These are phyloP conservation scores for Discostella pseudostelligera DNA, from an alignment of 108 stramenopile species.

Conservation along the genomic window DNA sequence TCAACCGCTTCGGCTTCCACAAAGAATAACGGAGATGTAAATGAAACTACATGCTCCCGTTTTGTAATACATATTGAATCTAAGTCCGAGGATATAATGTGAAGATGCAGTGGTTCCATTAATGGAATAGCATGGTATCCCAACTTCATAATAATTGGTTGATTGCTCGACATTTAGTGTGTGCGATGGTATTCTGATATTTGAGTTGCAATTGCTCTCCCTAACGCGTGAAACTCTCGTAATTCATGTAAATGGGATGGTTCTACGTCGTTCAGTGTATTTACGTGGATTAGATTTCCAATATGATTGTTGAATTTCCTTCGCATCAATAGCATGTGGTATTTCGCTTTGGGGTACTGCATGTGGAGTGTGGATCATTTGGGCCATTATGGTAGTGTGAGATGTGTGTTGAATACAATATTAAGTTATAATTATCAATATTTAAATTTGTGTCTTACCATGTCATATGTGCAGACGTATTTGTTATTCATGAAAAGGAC, in stretches of 20 bases:
- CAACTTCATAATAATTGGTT: slow-evolving; percentile 8
- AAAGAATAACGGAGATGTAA: slow-evolving; percentile 17
- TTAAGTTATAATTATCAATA: no score
- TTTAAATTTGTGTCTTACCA: neutral
- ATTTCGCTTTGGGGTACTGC: slow-evolving; percentile 31
- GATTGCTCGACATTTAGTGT: neutral
- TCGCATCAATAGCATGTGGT: slow-evolving; percentile 32
- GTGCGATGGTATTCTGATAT: slow-evolving; percentile 1
- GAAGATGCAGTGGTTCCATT: slow-evolving; percentile 33
- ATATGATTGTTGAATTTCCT: neutral
- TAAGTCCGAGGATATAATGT: slow-evolving; percentile 35
- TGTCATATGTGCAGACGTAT: slow-evolving; percentile 34
- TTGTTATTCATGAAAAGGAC: slow-evolving; percentile 23
- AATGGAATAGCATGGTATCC: slow-evolving; percentile 34
- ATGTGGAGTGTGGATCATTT: no score
- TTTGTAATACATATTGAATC: slow-evolving; percentile 26
- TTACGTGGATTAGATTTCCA: slow-evolving; percentile 3
- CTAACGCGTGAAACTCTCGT: slow-evolving; percentile 26
- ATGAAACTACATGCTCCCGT: slow-evolving; percentile 21
- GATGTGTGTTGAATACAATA: neutral
- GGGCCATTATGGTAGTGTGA: no score
- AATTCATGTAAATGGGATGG: slow-evolving; percentile 25
- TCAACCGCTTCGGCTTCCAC: slow-evolving; percentile 16
- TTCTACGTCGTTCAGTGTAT: slow-evolving; percentile 26
- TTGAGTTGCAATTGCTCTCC: neutral